Evolutionary conservation across 140 eudicot genomes (phyloP).

Genomic region (Cichorium intybus): DNA sequence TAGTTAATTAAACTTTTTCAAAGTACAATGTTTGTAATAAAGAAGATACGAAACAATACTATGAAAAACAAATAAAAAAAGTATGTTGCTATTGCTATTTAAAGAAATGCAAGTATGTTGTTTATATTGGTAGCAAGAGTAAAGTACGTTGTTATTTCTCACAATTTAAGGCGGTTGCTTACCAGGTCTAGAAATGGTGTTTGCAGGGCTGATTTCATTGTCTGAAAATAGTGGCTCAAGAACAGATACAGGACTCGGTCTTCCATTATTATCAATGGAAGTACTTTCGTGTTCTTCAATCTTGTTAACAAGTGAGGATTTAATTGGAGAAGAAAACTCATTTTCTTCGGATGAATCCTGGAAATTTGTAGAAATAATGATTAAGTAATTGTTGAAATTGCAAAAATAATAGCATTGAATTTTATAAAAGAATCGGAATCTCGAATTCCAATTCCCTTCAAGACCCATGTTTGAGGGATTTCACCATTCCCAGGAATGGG

Average conservation of each 20-base stretch:
- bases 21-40: too few species aligned
- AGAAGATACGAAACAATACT: too few species aligned
- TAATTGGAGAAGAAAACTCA: constrained; percentile 46
- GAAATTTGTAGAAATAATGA: constrained; percentile 17
- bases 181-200: constrained; percentile 48
- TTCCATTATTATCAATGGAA: constrained; percentile 48
- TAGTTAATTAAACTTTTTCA: too few species aligned
- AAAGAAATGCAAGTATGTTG: background rate
- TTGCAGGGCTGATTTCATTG: constrained; percentile 73
- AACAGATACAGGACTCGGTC: constrained; percentile 88
- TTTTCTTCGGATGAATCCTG: constrained; percentile 51
- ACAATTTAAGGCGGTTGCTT: constrained; percentile 25
- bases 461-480: too few species aligned
- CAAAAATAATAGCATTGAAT: background rate
- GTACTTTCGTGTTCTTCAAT: constrained; percentile 36
- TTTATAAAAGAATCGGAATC: too few species aligned
- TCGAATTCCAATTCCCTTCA: too few species aligned
- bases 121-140: background rate
- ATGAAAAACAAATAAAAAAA: too few species aligned
- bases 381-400: background rate
- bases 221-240: constrained; percentile 82
- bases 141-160: background rate
- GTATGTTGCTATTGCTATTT: background rate
- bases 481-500: too few species aligned
- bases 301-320: constrained; percentile 26